These are phyloP conservation scores for Wickerhamomyces canadensis DNA, from an alignment of 805 yeast genomes.

Conservation along the genomic window DNA sequence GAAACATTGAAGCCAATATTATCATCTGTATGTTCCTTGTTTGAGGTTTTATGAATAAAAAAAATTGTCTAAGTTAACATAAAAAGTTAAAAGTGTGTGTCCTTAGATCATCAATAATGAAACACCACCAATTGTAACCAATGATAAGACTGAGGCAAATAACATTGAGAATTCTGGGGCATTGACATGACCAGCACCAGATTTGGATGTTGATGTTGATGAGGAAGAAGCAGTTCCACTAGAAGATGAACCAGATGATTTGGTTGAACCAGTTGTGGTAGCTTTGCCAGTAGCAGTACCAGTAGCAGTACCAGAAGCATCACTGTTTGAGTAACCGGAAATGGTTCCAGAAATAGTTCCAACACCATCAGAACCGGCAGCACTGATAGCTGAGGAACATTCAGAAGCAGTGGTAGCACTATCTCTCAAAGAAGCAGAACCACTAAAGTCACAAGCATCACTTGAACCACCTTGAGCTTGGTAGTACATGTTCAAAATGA, in stretches of 20 bases:
- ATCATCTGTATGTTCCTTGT: no score
- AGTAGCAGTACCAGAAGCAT: constrained; percentile 1
- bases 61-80: no score
- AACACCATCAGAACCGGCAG: constrained; percentile 69
- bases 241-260: constrained; percentile 9
- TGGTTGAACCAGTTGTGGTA: constrained; percentile 9
- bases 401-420: constrained; percentile 44
- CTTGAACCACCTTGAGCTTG: constrained; percentile 33
- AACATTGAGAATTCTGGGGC: constrained; percentile 27
- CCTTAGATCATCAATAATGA: constrained; percentile 30
- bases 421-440: constrained; percentile 51
- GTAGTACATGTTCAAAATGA: constrained; percentile 61
- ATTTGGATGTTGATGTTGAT: constrained; percentile 20
- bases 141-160: constrained; percentile 26
- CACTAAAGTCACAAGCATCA: constrained; percentile 64
- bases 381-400: constrained; percentile 51
- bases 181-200: constrained; percentile 21
- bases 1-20: no score
- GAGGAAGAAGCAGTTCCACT: constrained; percentile 10
- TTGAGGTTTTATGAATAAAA: no score
- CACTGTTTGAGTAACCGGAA: no score
- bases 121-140: constrained; percentile 32
- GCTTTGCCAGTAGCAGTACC: constrained; percentile 8
- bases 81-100: no score
- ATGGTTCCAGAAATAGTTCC: constrained; percentile 43